Base-by-base conservation (phyloP, 805 yeast species). In the Barnettozyma sp. region DNA sequence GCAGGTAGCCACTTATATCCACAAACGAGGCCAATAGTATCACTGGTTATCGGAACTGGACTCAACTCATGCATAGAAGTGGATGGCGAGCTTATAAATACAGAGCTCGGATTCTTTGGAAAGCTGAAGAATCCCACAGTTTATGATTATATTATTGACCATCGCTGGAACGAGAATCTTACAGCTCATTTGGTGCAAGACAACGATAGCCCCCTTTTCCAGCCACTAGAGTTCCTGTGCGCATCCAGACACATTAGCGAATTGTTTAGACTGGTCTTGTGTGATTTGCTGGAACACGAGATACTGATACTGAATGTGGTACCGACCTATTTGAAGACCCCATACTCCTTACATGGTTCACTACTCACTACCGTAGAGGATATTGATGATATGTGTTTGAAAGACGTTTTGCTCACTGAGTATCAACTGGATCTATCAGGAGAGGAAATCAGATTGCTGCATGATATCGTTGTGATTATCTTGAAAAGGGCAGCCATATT, bases 11-110 rank as follows among this genome's bases (percentile, higher is more conserved):
- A 54, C 14, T 54, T 54, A 11, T 43, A 54, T 13, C 43, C 49
- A 10, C 40, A 59, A 3, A 65, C 68, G 36, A 36, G 41, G 3
- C 39, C 48, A 3, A 49, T 58, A 38, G 46, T 78, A 30, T 81
- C 82, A 0, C 44, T 80, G 44, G 82, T 80, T 4, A 54, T 79
- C 34, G 87, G 88, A 1, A 80, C 88, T 3, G 88, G 88, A 1
- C 55, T 74, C 35, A 80, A 80, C 46, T 54, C 73, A 23, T 73
- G 56, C 61, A 73, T 58, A 46, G 60, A 14, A 19, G 53, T 59
- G 22, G 45, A 45, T 7, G 42, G 52, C 8, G 33, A 41, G 2
- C 52, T 74, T 16, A 42, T 65, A 31, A 76, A 76, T 52, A 56
- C 71, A n/a, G 82, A 76, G 44, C 48, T 73, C 21, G 73, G 80